Base-by-base conservation (phyloP, 805 yeast species). In the Candida gorgasii region DNA sequence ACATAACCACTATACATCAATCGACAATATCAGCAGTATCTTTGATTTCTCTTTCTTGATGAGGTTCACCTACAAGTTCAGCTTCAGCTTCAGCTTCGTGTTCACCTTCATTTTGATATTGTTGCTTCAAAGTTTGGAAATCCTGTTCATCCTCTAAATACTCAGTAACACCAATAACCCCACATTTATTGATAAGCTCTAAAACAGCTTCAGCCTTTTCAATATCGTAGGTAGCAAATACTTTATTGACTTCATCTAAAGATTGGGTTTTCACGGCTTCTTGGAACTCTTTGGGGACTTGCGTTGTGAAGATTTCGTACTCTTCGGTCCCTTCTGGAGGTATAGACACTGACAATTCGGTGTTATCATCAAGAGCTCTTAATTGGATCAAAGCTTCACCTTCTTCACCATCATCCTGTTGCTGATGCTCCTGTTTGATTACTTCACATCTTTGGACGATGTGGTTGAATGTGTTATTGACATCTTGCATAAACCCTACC, bases 341-440 rank as follows among this genome's bases (percentile, higher is more conserved):
- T 12, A 87, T 65, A 44, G 73, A 76, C 11, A 92, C 88, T 36
- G 79, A 73, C 33, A 92, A 72, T 61, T 84, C 82, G 1, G 89
- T 79, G 45, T 82, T 75, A 31, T 93, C 96, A 62, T 92, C 98
- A 45, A 90, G 75, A 0, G 96, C 80, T 57, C 86, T 86, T 58
- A 92, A 72, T 65, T 92, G 99, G 51, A 92, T 89, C 46, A 84
- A 81, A 44, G 83, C 92, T 39, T 82, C 92, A 16, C 34, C 46
- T 29, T 59, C 74, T 7, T 55, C 65, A n/a, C n/a, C n/a, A 4
- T 59, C 70, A 9, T 58, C 61, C 5, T 47, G 50, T 31, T 47
- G 40, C 28, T 71, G 70, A 13, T 61, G 65, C 53, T 86, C 87
- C 39, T 71, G 62, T 35, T 72, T 62, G 43, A 93, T 73, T 2